These are phyloP conservation scores for Suillus bovinus DNA, from an alignment of 768 basidiomycete genomes.

Conservation along the genomic window DNA sequence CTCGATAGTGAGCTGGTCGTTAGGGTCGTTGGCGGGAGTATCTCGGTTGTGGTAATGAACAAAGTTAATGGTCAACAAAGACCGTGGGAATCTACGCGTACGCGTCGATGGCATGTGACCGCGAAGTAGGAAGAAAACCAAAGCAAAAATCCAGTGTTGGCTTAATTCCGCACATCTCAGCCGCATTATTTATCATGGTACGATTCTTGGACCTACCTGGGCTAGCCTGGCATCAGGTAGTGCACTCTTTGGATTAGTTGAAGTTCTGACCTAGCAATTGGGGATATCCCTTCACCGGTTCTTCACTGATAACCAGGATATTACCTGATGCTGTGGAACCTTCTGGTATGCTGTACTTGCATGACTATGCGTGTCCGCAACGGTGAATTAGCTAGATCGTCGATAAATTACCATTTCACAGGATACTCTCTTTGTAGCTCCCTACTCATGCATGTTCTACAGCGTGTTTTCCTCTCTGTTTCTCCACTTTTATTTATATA, in stretches of 20 bases:
- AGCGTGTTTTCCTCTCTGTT: constrained; percentile 12
- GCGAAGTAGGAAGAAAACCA: constrained; percentile 3
- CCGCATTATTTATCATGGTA: background rate
- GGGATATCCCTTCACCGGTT: too few relatives aligned
- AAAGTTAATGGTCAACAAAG: constrained; percentile 12
- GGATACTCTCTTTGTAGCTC: constrained; percentile 40
- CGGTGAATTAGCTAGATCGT: constrained; percentile 44
- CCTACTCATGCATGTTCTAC: constrained; percentile 10
- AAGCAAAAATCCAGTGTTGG: background rate
- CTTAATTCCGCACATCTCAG: background rate
- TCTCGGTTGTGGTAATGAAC: constrained; percentile 11
- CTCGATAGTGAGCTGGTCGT: constrained; percentile 9
- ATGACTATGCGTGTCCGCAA: too few relatives aligned
- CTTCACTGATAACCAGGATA: too few relatives aligned
- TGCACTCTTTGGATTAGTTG: too few relatives aligned
- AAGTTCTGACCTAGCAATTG: too few relatives aligned
- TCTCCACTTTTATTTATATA: background rate
- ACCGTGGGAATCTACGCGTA: constrained; percentile 30
- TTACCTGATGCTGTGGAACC: too few relatives aligned
- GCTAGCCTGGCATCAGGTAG: background rate
- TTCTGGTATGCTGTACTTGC: too few relatives aligned
- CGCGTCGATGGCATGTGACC: constrained; percentile 33
- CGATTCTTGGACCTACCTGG: background rate
- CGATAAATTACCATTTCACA: constrained; percentile 89
- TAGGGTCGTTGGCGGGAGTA: constrained; percentile 15